Evolutionary conservation across 495 filamentous ascomycete genomes (phyloP), one percentile per base, ranked within the genome.

Genomic region (Astrocystis sublimbata): DNA sequence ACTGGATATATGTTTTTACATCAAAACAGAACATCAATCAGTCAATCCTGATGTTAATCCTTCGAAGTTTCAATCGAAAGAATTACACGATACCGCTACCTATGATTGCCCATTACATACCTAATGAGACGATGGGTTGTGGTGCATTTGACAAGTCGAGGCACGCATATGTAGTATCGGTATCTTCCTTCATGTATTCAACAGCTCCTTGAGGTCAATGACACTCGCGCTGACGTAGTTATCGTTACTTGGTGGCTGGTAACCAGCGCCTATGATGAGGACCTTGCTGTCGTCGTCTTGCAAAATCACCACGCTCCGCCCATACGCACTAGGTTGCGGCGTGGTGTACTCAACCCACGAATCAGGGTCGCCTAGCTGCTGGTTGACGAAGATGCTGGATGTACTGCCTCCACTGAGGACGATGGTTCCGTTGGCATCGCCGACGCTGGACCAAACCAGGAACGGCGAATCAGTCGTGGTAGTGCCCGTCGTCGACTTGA

Each of bases 341-440:
- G 81, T 83, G 6, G 69, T 49, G 17, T 69, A 54, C 19, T 59
- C 80, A 38, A 76, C 79, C 88, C 88, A 89, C 10, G 79, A 69
- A 24, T 75, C 78, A 3, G 69, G 66, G 40, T 80, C 76, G 8
- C 86, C 87, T 4, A 88, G 74, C 6, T 71, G 75, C 36, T 76
- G 71, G 64, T 89, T 90, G 23, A 85, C 66, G 53, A 85, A 90
- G 3, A 90, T 63, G 21, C 82, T 72, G n/a, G 72, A 71, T 35
- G 76, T 66, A 7, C 76, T 80, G 0, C 81, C 81, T 6, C 75
- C 75, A 61, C 82, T 86, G 30, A 84, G 85, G 12, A 88, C 76
- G 51, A 85, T 79, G 0, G 85, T 86, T 9, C 85, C 85, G 58
- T 86, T 78, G n/a, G 61, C 64, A 12, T 83, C 84, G 7, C 85